These are phyloP conservation scores for Chloranthus sessilifolius DNA, from an alignment of 164 flowering plant species.

Conservation along the genomic window DNA sequence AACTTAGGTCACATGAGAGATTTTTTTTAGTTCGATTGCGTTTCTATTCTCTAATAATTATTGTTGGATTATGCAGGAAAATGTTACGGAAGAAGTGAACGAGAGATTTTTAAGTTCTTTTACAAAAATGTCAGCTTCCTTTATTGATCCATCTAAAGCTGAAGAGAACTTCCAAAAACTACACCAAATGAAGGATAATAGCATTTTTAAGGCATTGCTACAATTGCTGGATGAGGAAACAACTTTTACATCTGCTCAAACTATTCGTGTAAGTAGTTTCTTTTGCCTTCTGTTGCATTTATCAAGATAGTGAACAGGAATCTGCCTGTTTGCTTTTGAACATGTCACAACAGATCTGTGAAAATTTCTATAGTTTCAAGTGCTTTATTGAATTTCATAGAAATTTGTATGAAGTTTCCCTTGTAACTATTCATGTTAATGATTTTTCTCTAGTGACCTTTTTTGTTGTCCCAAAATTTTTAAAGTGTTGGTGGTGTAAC, in stretches of 20 bases:
- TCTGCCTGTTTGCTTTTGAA: too few relatives aligned
- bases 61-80: conserved; percentile 36
- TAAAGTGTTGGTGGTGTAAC: too few relatives aligned
- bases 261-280: conserved; percentile 38
- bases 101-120: conserved; percentile 28
- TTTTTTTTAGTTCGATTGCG: too few relatives aligned
- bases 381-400: too few relatives aligned
- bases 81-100: conserved; percentile 37
- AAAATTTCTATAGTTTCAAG: too few relatives aligned
- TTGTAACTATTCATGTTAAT: too few relatives aligned
- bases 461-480: too few relatives aligned
- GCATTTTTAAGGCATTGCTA: conserved; percentile 38
- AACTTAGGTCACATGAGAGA: too few relatives aligned
- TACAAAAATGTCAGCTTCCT: conserved; percentile 59
- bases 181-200: conserved; percentile 54
- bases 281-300: background rate
- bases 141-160: conserved; percentile 64
- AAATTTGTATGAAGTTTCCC: too few relatives aligned
- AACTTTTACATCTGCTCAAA: conserved; percentile 21
- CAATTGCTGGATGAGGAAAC: conserved; percentile 36
- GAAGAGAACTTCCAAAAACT: conserved; percentile 67
- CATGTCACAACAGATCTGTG: too few relatives aligned
- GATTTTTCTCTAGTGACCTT: too few relatives aligned
- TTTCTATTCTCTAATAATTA: background rate
- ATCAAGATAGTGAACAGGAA: too few relatives aligned